Evolutionary conservation across 2,329 filamentous ascomycete species (phyloP).

Genomic region (Colletotrichum melonis): DNA sequence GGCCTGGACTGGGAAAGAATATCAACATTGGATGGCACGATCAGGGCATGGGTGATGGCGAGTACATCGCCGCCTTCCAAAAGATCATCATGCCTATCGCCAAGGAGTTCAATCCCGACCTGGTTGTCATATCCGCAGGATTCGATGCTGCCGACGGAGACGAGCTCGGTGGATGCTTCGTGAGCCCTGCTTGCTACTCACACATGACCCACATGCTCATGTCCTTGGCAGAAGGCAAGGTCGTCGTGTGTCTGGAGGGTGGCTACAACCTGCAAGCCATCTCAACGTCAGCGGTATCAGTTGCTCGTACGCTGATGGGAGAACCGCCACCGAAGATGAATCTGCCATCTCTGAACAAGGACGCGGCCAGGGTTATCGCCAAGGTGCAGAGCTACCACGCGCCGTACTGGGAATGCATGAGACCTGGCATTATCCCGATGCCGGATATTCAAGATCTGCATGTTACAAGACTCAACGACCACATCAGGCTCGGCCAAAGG

Average conservation of each 20-base stretch:
- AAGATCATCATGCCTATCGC: constrained; percentile 97
- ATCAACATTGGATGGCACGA: constrained; percentile 76
- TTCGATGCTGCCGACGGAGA: constrained; percentile 97
- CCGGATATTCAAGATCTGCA: constrained; percentile 63
- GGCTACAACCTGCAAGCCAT: constrained; percentile 96
- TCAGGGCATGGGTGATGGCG: constrained; percentile 91
- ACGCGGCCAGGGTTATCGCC: constrained; percentile 66
- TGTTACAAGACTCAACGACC: constrained; percentile 78
- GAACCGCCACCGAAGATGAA: constrained; percentile 80
- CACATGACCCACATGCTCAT: constrained; percentile 99
- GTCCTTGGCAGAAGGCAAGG: constrained; percentile 88
- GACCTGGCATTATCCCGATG: constrained; percentile 71
- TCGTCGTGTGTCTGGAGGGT: constrained; percentile 93
- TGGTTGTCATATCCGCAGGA: constrained; percentile 94
- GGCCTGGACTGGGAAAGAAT: constrained; percentile 68
- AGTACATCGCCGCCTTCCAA: constrained; percentile 97
- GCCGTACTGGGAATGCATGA: constrained; percentile 89
- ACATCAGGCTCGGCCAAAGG: constrained; percentile 82
- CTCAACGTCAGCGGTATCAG: constrained; percentile 89
- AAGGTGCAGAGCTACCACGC: constrained; percentile 71
- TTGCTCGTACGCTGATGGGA: constrained; percentile 93
- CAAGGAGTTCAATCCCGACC: constrained; percentile 90
- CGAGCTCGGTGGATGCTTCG: constrained; percentile 91
- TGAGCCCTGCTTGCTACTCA: constrained; percentile 90
- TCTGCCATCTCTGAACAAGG: constrained; percentile 67